Evolutionary conservation across 768 basidiomycete species (phyloP).

Genomic region (Pleurotus sapidus): DNA sequence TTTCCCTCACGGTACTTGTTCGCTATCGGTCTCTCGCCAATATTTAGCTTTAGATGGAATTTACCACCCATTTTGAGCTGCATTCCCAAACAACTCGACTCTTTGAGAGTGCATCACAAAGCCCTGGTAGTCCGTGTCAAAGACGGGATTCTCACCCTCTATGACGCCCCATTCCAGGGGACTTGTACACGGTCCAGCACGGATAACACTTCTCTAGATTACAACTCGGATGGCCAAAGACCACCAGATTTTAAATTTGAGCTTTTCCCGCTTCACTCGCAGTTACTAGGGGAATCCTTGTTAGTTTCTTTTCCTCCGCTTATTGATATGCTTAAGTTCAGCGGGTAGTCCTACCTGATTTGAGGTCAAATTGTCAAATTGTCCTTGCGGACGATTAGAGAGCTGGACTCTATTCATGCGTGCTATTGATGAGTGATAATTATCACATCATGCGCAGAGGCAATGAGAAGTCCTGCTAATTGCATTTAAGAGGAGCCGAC

Average conservation of each 20-base stretch:
- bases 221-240: neutral
- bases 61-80: no score
- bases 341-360: constrained; percentile 81
- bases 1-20: no score
- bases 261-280: constrained; percentile 81
- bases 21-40: no score
- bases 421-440: no score
- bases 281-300: constrained; percentile 85
- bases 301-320: constrained; percentile 89
- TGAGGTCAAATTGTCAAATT: constrained; percentile 49
- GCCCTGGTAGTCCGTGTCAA: constrained; percentile 61
- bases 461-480: no score
- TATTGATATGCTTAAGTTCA: constrained; percentile 88
- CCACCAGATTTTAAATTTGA: constrained; percentile 51
- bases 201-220: neutral
- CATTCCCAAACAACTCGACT: no score
- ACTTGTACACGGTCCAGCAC: neutral
- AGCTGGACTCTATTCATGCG: no score
- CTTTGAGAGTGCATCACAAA: no score
- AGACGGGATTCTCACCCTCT: neutral
- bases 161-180: neutral
- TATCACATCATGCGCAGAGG: no score
- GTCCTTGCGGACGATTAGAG: neutral
- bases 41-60: no score
- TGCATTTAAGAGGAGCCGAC: no score